Percentiles rank a stretch among this genome's conserved stretches.
Evolutionary conservation across 2,329 filamentous ascomycete genomes (phyloP).

Genomic region (Phialophora chinensis): DNA sequence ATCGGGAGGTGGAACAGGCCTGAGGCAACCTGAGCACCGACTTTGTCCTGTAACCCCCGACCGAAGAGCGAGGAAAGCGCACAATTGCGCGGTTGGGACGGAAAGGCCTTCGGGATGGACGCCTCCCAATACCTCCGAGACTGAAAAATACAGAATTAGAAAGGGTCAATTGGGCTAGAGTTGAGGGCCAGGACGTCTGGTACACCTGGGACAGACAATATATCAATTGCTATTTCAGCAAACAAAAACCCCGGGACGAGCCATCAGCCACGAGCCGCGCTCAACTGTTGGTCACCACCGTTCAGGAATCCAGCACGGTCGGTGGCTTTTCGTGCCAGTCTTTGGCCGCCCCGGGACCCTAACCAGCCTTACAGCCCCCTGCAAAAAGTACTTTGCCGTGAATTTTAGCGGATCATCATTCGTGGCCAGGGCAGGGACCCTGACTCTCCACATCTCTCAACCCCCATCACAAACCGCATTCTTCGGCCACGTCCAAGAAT

Average conservation of each 20-base stretch:
- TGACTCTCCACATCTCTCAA: constrained; percentile 8
- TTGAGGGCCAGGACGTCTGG: neutral
- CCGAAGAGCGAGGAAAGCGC: constrained; percentile 15
- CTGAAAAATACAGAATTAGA: constrained; percentile 18
- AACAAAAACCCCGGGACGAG: constrained; percentile 30
- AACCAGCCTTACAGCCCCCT: constrained; percentile 10
- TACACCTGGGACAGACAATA: constrained; percentile 12
- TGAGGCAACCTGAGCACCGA: constrained; percentile 15
- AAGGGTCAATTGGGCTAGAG: constrained; percentile 10
- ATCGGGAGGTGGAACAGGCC: constrained; percentile 23
- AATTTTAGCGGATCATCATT: constrained; percentile 7
- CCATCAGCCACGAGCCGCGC: constrained; percentile 31
- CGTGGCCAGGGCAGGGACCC: neutral
- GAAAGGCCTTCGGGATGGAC: constrained; percentile 24
- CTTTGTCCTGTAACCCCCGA: constrained; percentile 9
- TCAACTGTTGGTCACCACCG: constrained; percentile 6
- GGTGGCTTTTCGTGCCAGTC: constrained; percentile 3
- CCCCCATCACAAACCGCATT: constrained; percentile 13
- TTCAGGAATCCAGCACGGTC: neutral
- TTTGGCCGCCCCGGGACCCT: constrained; percentile 1
- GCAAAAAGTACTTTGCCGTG: constrained; percentile 7
- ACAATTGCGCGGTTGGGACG: constrained; percentile 24
- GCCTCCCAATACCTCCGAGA: constrained; percentile 19
- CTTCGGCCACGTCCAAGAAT: constrained; percentile 11
- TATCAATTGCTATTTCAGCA: constrained; percentile 19